These are phyloP conservation scores for Coix lacrymajobi DNA, from an alignment of 176 grass and related monocot species.

Conservation along the genomic window DNA sequence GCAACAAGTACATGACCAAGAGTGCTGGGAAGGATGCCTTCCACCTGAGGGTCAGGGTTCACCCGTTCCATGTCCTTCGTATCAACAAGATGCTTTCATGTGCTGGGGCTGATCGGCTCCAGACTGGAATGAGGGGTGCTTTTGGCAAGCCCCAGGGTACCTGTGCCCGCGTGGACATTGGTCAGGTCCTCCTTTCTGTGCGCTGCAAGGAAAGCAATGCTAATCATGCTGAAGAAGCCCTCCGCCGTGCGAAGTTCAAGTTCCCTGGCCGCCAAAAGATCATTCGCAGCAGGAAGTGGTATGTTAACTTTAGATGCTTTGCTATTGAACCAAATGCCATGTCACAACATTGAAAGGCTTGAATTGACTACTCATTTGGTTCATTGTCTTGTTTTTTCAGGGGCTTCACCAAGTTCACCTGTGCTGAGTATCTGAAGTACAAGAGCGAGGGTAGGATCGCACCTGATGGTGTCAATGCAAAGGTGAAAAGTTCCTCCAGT, in stretches of 20 bases:
- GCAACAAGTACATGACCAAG: constrained; percentile 58
- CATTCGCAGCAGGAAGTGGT: constrained; percentile 40
- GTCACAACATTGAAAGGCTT: not conserved
- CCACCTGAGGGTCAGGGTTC: constrained; percentile 41
- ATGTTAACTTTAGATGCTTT: not conserved
- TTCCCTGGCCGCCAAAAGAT: constrained; percentile 39
- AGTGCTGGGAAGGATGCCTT: constrained; percentile 43
- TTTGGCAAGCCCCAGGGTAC: constrained; percentile 49
- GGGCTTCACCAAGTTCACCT: constrained; percentile 32
- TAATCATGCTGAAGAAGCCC: constrained; percentile 32
- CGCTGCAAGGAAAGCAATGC: constrained; percentile 42
- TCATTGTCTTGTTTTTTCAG: constrained; percentile 1
- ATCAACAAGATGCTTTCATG: constrained; percentile 64
- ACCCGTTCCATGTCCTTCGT: constrained; percentile 43
- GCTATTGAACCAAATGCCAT: not conserved
- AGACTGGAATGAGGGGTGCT: constrained; percentile 48
- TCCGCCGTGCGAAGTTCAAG: constrained; percentile 46
- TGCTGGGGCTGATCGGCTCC: constrained; percentile 44
- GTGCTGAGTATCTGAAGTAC: constrained; percentile 23
- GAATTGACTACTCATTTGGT: not conserved
- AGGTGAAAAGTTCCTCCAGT: not conserved
- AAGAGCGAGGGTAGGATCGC: constrained; percentile 32
- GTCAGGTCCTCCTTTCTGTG: constrained; percentile 43
- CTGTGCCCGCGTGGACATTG: constrained; percentile 42
- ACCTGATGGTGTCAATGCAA: constrained; percentile 32